A percentile compares a stretch with the other conserved stretches of the same genome.
These are phyloP conservation scores for Eutrema yunnanense DNA, from an alignment of 345 rosid species.

Conservation along the genomic window DNA sequence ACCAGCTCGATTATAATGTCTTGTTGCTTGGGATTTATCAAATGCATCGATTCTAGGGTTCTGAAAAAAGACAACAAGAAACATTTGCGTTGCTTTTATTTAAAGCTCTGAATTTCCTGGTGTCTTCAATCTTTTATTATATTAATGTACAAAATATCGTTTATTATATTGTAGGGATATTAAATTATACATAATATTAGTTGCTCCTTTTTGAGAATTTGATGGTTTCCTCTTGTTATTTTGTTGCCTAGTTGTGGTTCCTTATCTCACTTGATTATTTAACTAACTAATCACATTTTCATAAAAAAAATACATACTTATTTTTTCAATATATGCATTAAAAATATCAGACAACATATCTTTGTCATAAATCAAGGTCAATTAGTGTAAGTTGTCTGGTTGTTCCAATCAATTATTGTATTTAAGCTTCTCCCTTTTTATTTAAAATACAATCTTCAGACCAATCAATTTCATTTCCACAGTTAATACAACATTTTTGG, in stretches of 20 bases:
- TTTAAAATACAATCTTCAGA: neutral
- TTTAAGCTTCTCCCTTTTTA: neutral
- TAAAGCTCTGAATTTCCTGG: constrained; percentile 37
- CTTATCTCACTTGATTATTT: constrained; percentile 32
- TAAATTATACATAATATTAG: constrained; percentile 22
- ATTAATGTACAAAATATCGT: constrained; percentile 4
- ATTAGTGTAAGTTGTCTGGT: constrained; percentile 18
- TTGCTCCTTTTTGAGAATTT: constrained; percentile 44
- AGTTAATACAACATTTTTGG: neutral
- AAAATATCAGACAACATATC: neutral
- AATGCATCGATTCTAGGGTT: constrained; percentile 59
- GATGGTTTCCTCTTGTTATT: constrained; percentile 74
- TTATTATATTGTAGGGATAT: constrained; percentile 21
- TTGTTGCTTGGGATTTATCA: constrained; percentile 41
- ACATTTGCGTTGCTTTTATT: constrained; percentile 32
- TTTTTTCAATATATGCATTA: neutral
- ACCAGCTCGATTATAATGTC: constrained; percentile 33
- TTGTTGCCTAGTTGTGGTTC: constrained; percentile 56
- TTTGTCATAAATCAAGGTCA: constrained; percentile 8
- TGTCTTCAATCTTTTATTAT: constrained; percentile 24
- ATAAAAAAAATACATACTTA: neutral
- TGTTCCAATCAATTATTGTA: constrained; percentile 18
- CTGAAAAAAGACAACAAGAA: constrained; percentile 71
- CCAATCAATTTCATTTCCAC: neutral
- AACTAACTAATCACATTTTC: constrained; percentile 8